Percentiles rank a stretch among this genome's conserved stretches.
phyloP scores from a whole-genome alignment of 2,329 filamentous ascomycete genomes.

The Samsoniella hepiali region DNA sequence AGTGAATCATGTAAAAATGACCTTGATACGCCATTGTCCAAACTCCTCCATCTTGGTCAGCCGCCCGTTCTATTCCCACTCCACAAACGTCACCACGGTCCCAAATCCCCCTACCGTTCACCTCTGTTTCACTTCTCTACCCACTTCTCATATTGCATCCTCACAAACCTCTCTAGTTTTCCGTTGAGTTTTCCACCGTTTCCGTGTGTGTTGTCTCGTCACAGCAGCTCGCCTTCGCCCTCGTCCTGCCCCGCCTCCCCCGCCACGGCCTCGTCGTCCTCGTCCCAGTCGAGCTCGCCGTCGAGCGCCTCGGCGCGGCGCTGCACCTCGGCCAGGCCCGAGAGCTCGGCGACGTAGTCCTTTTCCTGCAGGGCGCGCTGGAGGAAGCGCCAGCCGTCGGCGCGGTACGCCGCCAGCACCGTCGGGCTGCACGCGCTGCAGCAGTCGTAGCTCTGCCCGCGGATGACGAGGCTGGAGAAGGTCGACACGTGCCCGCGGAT shows the following conservation, averaged over 20 bases:
- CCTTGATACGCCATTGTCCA: not conserved
- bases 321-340: slow-evolving; percentile 70
- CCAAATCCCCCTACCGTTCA: not conserved
- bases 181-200: too few relatives aligned
- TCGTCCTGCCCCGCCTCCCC: slow-evolving; percentile 34
- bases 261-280: slow-evolving; percentile 49
- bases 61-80: not conserved
- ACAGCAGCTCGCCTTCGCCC: slow-evolving; percentile 54
- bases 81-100: too few relatives aligned
- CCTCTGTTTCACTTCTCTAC: not conserved
- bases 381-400: slow-evolving; percentile 72
- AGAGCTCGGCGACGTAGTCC: slow-evolving; percentile 75
- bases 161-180: not conserved
- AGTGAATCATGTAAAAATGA: not conserved
- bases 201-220: not conserved
- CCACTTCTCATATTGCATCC: not conserved
- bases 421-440: slow-evolving; percentile 76
- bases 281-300: slow-evolving; percentile 58
- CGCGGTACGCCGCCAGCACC: slow-evolving; percentile 64
- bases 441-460: slow-evolving; percentile 71
- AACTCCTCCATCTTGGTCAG: not conserved
- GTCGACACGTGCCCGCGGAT: slow-evolving; percentile 73
- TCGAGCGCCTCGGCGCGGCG: slow-evolving; percentile 51
- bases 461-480: slow-evolving; percentile 71
- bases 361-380: slow-evolving; percentile 70